Conservation (phyloP, 1,284 basidiomycete species). For the Fomitopsis palustris region DNA sequence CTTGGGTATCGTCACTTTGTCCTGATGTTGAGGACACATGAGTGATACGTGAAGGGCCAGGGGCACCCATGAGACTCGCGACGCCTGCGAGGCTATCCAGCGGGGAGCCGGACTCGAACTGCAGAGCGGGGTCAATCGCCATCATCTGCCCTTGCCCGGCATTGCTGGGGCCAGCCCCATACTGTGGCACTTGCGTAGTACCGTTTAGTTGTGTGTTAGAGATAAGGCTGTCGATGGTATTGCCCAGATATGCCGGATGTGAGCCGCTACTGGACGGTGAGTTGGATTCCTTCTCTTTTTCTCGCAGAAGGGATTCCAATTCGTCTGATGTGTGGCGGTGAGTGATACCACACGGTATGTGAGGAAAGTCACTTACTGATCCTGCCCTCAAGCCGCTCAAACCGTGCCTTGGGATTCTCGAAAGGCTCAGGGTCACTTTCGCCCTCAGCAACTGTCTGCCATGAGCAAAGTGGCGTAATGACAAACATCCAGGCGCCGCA, state of each 20-base stretch:
- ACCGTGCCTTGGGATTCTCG: conserved; percentile 53
- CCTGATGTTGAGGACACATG: not conserved
- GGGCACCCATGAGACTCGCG: conserved; percentile 9
- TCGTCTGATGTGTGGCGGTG: conserved; percentile 45
- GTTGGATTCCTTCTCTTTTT: conserved; percentile 28
- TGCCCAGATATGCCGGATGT: not conserved
- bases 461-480: not conserved
- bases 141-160: not conserved
- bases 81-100: conserved; percentile 20
- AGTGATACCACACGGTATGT: not conserved
- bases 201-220: not conserved
- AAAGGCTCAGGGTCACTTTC: conserved; percentile 28
- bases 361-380: conserved; percentile 48
- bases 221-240: not conserved
- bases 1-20: not conserved
- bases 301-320: conserved; percentile 47
- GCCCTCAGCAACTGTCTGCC: conserved; percentile 33
- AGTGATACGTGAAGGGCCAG: not conserved
- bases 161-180: not conserved
- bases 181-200: not conserved
- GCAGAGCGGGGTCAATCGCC: conserved; percentile 1
- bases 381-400: conserved; percentile 60
- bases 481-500: conserved; percentile 18
- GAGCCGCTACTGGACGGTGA: not conserved
- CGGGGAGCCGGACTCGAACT: conserved; percentile 9